Percentiles rank a stretch among this genome's conserved stretches.
phyloP scores from a whole-genome alignment of 371 early-diverging fungal genomes.

The Rhizomucor pusillus region DNA sequence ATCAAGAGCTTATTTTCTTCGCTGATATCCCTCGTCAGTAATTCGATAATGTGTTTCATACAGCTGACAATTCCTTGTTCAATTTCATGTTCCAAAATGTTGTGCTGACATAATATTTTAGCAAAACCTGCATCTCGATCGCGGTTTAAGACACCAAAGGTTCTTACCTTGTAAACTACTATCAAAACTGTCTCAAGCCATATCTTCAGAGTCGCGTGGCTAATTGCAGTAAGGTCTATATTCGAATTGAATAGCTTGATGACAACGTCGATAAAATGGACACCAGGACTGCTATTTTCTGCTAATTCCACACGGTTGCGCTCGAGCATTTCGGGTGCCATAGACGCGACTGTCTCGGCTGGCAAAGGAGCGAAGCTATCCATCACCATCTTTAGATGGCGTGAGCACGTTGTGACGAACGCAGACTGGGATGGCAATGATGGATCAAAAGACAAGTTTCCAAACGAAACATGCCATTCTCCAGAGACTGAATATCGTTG shows the following conservation, averaged over 20 bases:
- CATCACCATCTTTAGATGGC: conserved; percentile 49
- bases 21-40: conserved; percentile 45
- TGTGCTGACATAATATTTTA: conserved; percentile 28
- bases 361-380: conserved; percentile 50
- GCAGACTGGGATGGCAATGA: conserved; percentile 30
- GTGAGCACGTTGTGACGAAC: conserved; percentile 34
- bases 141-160: no score
- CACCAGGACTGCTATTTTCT: conserved; percentile 47
- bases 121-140: neutral
- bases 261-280: conserved; percentile 47
- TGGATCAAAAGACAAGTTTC: conserved; percentile 33
- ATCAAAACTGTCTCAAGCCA: conserved; percentile 60
- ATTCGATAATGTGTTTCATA: conserved; percentile 49
- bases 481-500: conserved; percentile 29
- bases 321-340: conserved; percentile 33
- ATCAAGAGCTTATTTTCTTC: conserved; percentile 61
- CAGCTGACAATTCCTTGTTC: conserved; percentile 41
- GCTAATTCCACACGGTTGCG: conserved; percentile 31
- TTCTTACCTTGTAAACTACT: conserved; percentile 59
- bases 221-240: conserved; percentile 36
- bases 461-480: conserved; percentile 34
- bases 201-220: conserved; percentile 46
- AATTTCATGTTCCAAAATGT: conserved; percentile 41
- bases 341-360: conserved; percentile 39
- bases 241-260: conserved; percentile 48